These are phyloP conservation scores for Bolboschoenus planiculmis DNA, from an alignment of 176 grass and related monocot species.

Conservation along the genomic window DNA sequence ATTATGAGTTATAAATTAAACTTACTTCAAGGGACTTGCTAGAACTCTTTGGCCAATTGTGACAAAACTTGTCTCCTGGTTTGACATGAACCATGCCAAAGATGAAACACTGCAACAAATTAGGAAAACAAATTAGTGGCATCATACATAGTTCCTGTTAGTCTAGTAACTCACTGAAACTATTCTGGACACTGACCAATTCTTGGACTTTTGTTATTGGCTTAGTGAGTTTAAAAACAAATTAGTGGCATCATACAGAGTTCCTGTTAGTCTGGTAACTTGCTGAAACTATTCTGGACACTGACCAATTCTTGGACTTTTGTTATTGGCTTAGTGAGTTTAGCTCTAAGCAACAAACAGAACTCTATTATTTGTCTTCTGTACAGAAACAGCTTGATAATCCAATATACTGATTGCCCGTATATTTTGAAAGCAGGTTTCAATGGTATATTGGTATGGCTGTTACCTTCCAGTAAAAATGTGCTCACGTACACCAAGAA, in stretches of 20 bases:
- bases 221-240: background rate
- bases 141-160: background rate
- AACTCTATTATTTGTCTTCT: background rate
- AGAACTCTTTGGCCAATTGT: conserved; percentile 95
- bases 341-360: background rate
- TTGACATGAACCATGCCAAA: conserved; percentile 97
- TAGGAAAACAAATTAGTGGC: conserved; percentile 28
- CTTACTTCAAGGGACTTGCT: conserved; percentile 89
- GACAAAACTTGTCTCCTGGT: conserved; percentile 94
- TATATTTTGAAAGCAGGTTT: conserved; percentile 15
- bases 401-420: conserved; percentile 3
- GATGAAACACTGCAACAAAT: conserved; percentile 75
- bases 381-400: conserved; percentile 8
- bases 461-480: conserved; percentile 93
- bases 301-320: background rate
- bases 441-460: background rate
- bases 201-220: background rate
- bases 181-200: background rate
- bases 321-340: background rate
- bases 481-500: conserved; percentile 97
- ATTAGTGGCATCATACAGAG: conserved; percentile 9
- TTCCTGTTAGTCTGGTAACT: background rate
- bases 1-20: background rate
- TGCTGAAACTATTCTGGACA: background rate
- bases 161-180: background rate